Conservation (phyloP, 176 grass and related monocot genomes). For the Raddia distichophylla region DNA sequence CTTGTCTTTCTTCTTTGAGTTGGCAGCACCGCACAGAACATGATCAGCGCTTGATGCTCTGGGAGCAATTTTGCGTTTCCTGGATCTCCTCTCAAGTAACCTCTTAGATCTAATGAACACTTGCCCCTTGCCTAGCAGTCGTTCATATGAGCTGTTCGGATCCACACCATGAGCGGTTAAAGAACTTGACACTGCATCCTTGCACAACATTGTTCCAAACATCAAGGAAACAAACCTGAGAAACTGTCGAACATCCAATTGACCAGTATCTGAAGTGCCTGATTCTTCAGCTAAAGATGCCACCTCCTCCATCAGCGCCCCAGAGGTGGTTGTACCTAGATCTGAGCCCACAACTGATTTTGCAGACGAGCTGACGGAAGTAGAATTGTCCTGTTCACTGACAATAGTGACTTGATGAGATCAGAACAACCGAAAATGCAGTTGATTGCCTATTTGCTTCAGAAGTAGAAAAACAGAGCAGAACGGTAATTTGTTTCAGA, state of each 20-base stretch:
- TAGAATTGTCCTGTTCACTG: constrained; percentile 34
- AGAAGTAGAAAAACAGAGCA: too few species aligned
- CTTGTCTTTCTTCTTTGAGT: constrained; percentile 41
- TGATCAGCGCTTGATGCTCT: constrained; percentile 22
- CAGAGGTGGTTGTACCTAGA: constrained; percentile 23
- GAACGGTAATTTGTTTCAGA: background rate
- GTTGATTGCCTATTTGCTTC: background rate
- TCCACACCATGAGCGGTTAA: background rate
- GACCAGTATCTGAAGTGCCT: background rate
- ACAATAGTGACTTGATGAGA: background rate
- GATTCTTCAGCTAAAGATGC: constrained; percentile 32
- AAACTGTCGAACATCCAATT: constrained; percentile 31
- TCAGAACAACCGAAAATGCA: background rate
- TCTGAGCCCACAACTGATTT: background rate
- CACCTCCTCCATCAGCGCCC: constrained; percentile 15
- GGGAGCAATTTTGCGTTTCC: constrained; percentile 34
- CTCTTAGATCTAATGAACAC: constrained; percentile 59
- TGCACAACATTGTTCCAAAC: background rate
- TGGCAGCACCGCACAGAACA: constrained; percentile 8
- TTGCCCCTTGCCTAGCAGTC: constrained; percentile 39
- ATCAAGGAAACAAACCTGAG: constrained; percentile 29
- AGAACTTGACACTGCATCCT: background rate
- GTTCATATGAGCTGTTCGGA: background rate
- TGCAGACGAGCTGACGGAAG: background rate
- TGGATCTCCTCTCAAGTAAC: constrained; percentile 59